Evolutionary conservation across 2,329 filamentous ascomycete species (phyloP), one percentile per base, ranked within the genome.

Genomic region (Aureobasidium sp.): DNA sequence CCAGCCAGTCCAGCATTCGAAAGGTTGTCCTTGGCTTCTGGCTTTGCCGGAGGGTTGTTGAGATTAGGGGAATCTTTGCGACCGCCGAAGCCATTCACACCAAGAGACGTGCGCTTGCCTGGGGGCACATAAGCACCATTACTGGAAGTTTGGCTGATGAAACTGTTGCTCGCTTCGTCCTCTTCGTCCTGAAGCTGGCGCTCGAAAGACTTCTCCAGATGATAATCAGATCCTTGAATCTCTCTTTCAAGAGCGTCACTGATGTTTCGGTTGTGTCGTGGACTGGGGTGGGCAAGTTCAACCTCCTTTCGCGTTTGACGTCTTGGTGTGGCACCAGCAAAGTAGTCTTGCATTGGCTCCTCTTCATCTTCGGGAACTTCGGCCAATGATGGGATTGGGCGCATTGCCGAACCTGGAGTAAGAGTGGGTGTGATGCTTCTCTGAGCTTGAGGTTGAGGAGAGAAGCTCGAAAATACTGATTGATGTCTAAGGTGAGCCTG

Each of bases 141-240:
- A 32, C 57, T 59, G 25, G 57, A 59, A 21, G 45, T 36, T 30
- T 59, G 57, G 8, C 45, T 50, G 30, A 39, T 15, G 34, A 61
- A 48, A 11, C 59, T 61, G 21, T 54, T 53, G 21, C 42, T 37
- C 2, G 86, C 71, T 66, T 90, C 88, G 61, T 89, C 87, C 66
- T 91, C 87, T 63, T 92, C 88, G 25, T 61, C 49, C 13, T 59
- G 57, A 53, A 93, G 79, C 69, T 93, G 87, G 59, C 88, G 63
- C 21, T 66, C 61, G n/a, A 66, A 58, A 27, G 62, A 58, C 27
- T 45, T 62, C 27, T 66, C 47, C 21, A 70, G 75, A 68, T 93
- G 90, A 69, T 94, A 93, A 68, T 96, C 90, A 5, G 89, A 87
- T 69, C 92, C 89, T 54, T 94, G 88, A 61, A 95, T 87, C 67